phyloP scores from a whole-genome alignment of 805 yeast genomes.

The Gaillardinia entomophila region DNA sequence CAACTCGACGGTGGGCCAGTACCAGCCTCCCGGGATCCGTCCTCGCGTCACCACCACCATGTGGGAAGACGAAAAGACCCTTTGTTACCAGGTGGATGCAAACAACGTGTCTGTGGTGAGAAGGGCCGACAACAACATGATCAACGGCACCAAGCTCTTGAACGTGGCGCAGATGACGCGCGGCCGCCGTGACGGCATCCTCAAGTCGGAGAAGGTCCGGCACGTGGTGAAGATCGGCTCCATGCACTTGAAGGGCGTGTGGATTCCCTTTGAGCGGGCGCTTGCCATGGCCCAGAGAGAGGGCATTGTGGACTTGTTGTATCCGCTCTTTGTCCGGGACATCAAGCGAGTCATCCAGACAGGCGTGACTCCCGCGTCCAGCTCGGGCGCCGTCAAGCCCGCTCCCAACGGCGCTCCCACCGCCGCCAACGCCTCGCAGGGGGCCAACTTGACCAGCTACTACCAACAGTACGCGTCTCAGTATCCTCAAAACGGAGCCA shows the following conservation, averaged over 20 bases:
- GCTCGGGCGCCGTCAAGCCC: background rate
- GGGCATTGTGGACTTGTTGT: slow-evolving; percentile 40
- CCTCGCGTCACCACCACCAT: slow-evolving; percentile 78
- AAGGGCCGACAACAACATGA: slow-evolving; percentile 80
- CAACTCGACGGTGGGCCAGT: slow-evolving; percentile 36
- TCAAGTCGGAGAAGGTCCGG: slow-evolving; percentile 69
- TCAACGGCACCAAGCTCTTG: slow-evolving; percentile 77
- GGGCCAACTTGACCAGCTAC: slow-evolving; percentile 2
- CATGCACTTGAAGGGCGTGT: slow-evolving; percentile 84
- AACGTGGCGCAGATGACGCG: slow-evolving; percentile 86
- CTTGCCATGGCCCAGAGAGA: slow-evolving; percentile 76
- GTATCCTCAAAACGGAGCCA: background rate
- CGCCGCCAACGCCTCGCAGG: slow-evolving; percentile 2
- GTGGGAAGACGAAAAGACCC: slow-evolving; percentile 86
- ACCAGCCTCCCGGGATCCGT: slow-evolving; percentile 42
- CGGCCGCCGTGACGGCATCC: slow-evolving; percentile 79
- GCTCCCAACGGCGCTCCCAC: slow-evolving; percentile 3
- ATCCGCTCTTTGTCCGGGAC: slow-evolving; percentile 50
- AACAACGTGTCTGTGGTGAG: slow-evolving; percentile 75
- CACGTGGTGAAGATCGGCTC: slow-evolving; percentile 84
- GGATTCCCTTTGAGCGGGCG: slow-evolving; percentile 86
- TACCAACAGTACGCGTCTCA: slow-evolving; percentile 1
- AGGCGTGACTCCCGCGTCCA: slow-evolving; percentile 34
- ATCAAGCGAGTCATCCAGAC: slow-evolving; percentile 52
- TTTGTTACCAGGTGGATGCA: slow-evolving; percentile 83